phyloP scores from a whole-genome alignment of 2,329 filamentous ascomycete species.

The Botrytis elliptica region DNA sequence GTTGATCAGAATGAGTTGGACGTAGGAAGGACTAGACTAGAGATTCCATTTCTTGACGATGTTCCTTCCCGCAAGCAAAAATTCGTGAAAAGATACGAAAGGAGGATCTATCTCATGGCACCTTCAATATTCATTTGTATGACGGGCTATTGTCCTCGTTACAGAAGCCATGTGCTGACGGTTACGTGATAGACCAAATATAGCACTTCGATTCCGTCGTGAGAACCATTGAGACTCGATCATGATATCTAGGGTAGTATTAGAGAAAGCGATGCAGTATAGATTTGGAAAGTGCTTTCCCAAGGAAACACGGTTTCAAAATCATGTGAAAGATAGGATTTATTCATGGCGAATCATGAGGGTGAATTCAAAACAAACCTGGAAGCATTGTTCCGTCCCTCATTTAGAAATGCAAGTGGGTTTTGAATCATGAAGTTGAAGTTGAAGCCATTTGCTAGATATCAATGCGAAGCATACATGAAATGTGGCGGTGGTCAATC shows the following conservation, averaged over 20 bases:
- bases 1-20: background rate
- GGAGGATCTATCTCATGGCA: slow-evolving; percentile 4
- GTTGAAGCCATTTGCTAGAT: background rate
- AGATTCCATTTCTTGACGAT: background rate
- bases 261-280: background rate
- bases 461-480: background rate
- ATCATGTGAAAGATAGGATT: background rate
- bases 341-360: background rate
- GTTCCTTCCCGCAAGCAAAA: background rate
- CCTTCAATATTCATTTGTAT: background rate
- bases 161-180: background rate
- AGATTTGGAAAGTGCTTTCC: background rate
- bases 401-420: background rate
- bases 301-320: background rate
- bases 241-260: background rate
- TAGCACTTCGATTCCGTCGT: background rate
- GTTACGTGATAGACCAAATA: background rate
- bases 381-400: background rate
- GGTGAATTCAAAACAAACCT: background rate
- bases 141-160: background rate
- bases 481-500: background rate
- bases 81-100: background rate
- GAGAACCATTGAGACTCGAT: background rate
- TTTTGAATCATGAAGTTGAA: slow-evolving; percentile 4
- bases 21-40: background rate